phyloP scores from a whole-genome alignment of 345 rosid species.

The Corchorus olitorius region DNA sequence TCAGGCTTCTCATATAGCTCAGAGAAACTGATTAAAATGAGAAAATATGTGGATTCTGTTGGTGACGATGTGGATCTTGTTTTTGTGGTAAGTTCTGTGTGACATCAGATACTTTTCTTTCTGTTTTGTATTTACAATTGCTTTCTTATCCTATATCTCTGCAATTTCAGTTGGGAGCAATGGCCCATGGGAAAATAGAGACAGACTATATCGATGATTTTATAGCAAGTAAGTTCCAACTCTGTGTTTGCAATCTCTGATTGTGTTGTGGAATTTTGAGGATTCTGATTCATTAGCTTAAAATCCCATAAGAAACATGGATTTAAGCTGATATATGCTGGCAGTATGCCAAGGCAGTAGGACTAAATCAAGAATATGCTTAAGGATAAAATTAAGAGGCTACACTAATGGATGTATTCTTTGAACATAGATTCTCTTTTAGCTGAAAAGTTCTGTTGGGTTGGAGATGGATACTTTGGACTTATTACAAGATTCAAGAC shows the following conservation, averaged over 20 bases:
- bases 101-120: background rate
- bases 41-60: constrained; percentile 54
- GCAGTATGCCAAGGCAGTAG: too few species aligned
- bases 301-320: background rate
- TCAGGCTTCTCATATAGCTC: constrained; percentile 89
- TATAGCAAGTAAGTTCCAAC: constrained; percentile 53
- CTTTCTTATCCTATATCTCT: background rate
- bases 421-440: background rate
- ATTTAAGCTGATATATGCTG: background rate
- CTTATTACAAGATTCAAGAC: background rate
- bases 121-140: background rate
- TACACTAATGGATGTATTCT: background rate
- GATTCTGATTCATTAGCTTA: background rate
- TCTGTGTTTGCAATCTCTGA: background rate
- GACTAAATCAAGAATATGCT: background rate
- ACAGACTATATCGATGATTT: constrained; percentile 61
- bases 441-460: background rate
- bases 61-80: constrained; percentile 61
- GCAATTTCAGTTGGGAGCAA: constrained; percentile 70
- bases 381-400: background rate
- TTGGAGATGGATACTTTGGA: background rate
- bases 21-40: constrained; percentile 64
- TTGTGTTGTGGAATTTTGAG: background rate
- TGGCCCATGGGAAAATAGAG: constrained; percentile 85
- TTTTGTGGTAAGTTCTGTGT: constrained; percentile 72